phyloP scores from a whole-genome alignment of 225 moss, liverwort and hornwort genomes.

The Physcomitrium patens region DNA sequence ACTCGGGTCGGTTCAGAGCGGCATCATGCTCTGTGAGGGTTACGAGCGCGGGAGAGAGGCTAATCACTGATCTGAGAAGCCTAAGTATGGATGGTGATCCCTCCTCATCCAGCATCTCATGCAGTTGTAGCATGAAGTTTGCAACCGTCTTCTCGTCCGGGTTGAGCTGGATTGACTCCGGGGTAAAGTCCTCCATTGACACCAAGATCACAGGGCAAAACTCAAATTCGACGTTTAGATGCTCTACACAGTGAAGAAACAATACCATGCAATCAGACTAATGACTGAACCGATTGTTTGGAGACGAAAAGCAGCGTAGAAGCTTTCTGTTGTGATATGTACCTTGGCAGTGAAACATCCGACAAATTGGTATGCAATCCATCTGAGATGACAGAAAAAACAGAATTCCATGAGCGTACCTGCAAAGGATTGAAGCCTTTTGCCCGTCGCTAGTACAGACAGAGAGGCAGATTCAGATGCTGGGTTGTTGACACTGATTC shows the following conservation, averaged over 20 bases:
- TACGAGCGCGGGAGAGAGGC: constrained; percentile 59
- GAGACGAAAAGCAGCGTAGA: too few species aligned
- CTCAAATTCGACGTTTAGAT: constrained; percentile 57
- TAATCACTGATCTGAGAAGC: constrained; percentile 44
- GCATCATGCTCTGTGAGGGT: constrained; percentile 74
- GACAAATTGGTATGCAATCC: too few species aligned
- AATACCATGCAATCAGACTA: too few species aligned
- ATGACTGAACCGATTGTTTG: too few species aligned
- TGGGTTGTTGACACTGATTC: constrained; percentile 43
- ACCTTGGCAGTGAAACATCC: too few species aligned
- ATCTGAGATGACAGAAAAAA: not conserved
- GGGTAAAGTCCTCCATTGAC: constrained; percentile 49
- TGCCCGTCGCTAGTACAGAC: constrained; percentile 53
- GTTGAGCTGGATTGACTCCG: constrained; percentile 36
- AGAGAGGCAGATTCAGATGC: constrained; percentile 39
- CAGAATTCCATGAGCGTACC: constrained; percentile 9
- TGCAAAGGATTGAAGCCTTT: constrained; percentile 58
- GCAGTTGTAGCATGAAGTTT: constrained; percentile 73
- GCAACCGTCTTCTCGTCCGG: constrained; percentile 46
- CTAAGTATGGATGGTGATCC: constrained; percentile 40
- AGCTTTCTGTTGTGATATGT: too few species aligned
- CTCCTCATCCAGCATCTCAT: constrained; percentile 50
- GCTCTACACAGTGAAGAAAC: constrained; percentile 34
- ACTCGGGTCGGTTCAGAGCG: constrained; percentile 52
- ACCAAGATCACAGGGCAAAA: constrained; percentile 50